Evolutionary conservation across 1,139 yeast genomes (phyloP), one percentile per base, ranked within the genome.

Genomic region (Yamadazyma atlantica): DNA sequence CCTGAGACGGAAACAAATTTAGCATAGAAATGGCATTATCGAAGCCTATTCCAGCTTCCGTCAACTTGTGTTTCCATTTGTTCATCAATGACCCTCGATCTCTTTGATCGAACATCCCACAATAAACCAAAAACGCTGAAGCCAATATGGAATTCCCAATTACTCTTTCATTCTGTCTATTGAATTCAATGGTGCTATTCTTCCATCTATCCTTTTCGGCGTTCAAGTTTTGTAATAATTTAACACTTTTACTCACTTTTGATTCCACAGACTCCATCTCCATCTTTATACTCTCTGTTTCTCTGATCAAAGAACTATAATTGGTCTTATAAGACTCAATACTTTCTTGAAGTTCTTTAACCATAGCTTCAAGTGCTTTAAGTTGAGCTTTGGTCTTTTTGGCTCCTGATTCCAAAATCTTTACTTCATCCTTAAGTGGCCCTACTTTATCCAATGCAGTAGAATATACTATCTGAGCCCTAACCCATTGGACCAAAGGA

Each of bases 401-500:
- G 0, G 90, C 78, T 25, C 79, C 80, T 1, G 56, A 55, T 49
- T 89, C 94, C 8, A 90, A 66, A 2, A 49, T 51, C 8, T 50
- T 53, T 3, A 89, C 87, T 49, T 89, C 96, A 9, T 69, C 71
- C 42, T 82, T 67, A 50, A 92, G 61, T 0, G 98, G 98, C 0
- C 80, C 87, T 22, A 90, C 78, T 32, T 73, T 74, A 33, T 85
- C 83, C 32, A 88, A 62, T 27, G 88, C 84, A 3, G 75, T 57
- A 0, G 94, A 77, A 53, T 84, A 90, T 4, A 72, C 66, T 17
- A 89, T 69, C 47, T 92, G 97, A 0, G 97, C 97, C 42, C 74
- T 72, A 0, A 89, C 94, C 98, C 98, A 92, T 45, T 82, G 83
- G 21, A 86, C 58, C 34, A 92, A 65, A 0, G 98, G 98, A 0